Evolutionary conservation across 2,329 filamentous ascomycete species (phyloP).

Genomic region (Colletotrichum sp.): DNA sequence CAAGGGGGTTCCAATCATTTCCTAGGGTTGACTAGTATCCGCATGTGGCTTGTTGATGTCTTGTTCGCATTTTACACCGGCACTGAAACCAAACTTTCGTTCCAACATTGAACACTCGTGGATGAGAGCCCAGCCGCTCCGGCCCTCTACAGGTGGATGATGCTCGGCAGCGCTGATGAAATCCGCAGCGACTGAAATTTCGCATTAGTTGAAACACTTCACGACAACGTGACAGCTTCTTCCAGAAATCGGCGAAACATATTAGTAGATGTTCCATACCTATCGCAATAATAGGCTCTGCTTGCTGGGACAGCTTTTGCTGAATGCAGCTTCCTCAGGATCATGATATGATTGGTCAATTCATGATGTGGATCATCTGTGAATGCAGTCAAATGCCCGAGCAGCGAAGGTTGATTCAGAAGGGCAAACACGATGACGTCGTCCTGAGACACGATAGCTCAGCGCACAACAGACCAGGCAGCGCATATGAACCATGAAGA

Average conservation of each 20-base stretch:
- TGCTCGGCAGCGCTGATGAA: background rate
- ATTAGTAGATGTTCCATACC: background rate
- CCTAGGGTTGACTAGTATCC: background rate
- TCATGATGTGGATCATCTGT: background rate
- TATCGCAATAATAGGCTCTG: accelerated
- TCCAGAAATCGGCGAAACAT: accelerated
- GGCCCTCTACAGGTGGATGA: background rate
- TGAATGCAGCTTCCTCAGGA: background rate
- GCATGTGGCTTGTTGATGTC: background rate
- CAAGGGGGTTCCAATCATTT: background rate
- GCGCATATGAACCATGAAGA: background rate
- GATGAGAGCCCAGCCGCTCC: background rate
- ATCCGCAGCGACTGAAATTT: background rate
- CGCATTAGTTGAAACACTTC: background rate
- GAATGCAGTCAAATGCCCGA: background rate
- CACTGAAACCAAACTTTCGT: accelerated
- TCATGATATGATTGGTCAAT: background rate
- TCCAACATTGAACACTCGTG: accelerated
- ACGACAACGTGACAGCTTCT: accelerated
- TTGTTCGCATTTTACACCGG: accelerated
- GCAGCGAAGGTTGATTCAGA: background rate
- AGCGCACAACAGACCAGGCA: background rate
- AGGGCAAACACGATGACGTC: background rate
- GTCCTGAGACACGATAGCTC: background rate
- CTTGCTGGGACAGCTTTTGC: accelerated